These are phyloP conservation scores for Alternaria panax DNA, from an alignment of 2,329 filamentous ascomycete genomes.

Conservation along the genomic window DNA sequence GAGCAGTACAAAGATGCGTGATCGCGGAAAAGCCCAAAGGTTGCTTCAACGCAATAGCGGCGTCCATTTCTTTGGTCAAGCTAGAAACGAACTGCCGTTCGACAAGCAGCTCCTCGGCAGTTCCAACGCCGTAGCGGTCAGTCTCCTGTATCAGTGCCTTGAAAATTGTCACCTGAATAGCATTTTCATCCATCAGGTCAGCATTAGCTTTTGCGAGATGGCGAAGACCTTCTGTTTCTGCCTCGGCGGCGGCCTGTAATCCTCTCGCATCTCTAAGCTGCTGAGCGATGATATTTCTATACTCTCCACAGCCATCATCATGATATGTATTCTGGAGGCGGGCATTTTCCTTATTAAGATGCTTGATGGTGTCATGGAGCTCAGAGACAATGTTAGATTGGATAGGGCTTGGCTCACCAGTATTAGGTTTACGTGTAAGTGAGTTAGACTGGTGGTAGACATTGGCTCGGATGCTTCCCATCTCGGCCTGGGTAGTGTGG, in stretches of 20 bases:
- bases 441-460: neutral
- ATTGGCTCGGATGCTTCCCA: neutral
- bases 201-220: neutral
- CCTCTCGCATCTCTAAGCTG: slow-evolving; percentile 2
- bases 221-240: neutral
- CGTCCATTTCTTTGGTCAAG: neutral
- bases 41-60: neutral
- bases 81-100: neutral
- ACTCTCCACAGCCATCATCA: neutral
- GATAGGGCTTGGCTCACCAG: neutral
- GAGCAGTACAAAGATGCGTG: neutral
- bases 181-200: neutral
- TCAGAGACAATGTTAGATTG: too few relatives aligned
- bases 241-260: slow-evolving; percentile 2
- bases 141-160: neutral
- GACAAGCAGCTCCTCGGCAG: too few relatives aligned
- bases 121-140: too few relatives aligned
- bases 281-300: neutral
- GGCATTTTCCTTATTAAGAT: neutral
- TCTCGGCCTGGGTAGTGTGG: neutral
- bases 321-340: neutral
- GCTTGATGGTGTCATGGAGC: neutral
- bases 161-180: neutral
- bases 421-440: neutral
- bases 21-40: neutral